Base-by-base conservation (phyloP, 2,329 filamentous ascomycete species). In the Orbilia oligospora region DNA sequence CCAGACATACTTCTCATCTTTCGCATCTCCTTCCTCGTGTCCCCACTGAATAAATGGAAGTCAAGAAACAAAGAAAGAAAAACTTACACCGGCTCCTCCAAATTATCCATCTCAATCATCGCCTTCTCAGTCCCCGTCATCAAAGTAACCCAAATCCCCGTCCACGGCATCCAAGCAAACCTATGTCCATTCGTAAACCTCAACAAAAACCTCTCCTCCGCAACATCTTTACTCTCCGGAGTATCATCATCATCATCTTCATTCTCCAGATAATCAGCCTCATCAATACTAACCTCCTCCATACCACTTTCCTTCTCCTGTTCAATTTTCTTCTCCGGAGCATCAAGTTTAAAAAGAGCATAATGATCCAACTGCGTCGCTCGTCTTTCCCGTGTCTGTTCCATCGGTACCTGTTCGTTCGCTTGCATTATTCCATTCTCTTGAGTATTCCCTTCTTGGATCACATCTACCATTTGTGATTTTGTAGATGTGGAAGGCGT, bases 151-250 rank as follows among this genome's bases (percentile, higher is more conserved):
- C 61, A 63, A n/a, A 78, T 12, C 14, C 68, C 75, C 22, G 48
- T 63, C 30, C 24, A 61, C 8, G 58, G 51, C 16, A 44, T 53
- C 63, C 61, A 49, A 8, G 18, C 56, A 20, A 72, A 48, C 36
- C 27, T 30, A 65, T 78, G 75, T 5, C 63, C 63, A 41, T 56
- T 78, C 41, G 44, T 9, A 71, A 78, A 72, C 64, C 67, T 41
- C 20, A 78, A n/a, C 1, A 27, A 27, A 56, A 68, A 65, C 38
- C 33, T 61, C 16, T 24, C 30, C 16, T 24, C 30, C 41, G 36
- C 24, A 58, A 56, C 56, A 9, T 49, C 55, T 30, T 22, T 30
- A 33, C 44, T 18, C 20, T 16, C 14, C 18, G 36, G 30, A n/a
- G n/a, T n/a, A n/a, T n/a, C n/a, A n/a, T n/a, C n/a, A n/a, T n/a